phyloP scores from a whole-genome alignment of 768 basidiomycete genomes.

The Cystobasidium ongulense region DNA sequence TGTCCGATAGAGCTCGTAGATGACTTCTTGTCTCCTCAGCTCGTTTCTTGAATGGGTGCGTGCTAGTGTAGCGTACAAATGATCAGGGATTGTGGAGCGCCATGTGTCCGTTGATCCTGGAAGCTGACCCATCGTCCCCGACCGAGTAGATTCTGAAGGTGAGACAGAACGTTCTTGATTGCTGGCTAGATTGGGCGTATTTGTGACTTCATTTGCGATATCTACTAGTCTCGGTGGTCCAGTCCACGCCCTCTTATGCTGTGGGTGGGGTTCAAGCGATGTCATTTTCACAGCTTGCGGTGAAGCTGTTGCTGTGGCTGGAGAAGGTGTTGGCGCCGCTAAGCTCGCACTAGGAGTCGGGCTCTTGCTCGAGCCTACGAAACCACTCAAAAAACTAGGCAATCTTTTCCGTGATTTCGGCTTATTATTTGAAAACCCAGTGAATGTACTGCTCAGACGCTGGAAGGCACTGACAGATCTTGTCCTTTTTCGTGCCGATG shows the following conservation, averaged over 20 bases:
- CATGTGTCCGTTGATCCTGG: slow-evolving; percentile 41
- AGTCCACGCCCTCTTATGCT: slow-evolving; percentile 11
- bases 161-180: background rate
- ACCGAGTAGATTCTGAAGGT: background rate
- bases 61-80: slow-evolving; percentile 46
- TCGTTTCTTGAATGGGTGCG: slow-evolving; percentile 52
- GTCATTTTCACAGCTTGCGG: background rate
- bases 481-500: background rate
- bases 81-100: slow-evolving; percentile 45
- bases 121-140: background rate
- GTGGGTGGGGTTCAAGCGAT: background rate
- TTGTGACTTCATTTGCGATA: slow-evolving; percentile 13
- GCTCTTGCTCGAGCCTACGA: background rate
- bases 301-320: background rate
- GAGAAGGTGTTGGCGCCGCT: too few species aligned
- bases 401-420: background rate
- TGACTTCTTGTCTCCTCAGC: slow-evolving; percentile 58
- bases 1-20: slow-evolving; percentile 60
- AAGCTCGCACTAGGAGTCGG: background rate
- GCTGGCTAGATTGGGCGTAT: background rate
- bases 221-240: slow-evolving; percentile 7
- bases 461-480: background rate
- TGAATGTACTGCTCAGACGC: slow-evolving; percentile 6
- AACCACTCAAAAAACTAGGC: background rate
- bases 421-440: background rate